A percentile compares a stretch with the other conserved stretches of the same genome.
Evolutionary conservation across 225 moss, liverwort and hornwort species (phyloP).

Genomic region (Sphagnum contortum): DNA sequence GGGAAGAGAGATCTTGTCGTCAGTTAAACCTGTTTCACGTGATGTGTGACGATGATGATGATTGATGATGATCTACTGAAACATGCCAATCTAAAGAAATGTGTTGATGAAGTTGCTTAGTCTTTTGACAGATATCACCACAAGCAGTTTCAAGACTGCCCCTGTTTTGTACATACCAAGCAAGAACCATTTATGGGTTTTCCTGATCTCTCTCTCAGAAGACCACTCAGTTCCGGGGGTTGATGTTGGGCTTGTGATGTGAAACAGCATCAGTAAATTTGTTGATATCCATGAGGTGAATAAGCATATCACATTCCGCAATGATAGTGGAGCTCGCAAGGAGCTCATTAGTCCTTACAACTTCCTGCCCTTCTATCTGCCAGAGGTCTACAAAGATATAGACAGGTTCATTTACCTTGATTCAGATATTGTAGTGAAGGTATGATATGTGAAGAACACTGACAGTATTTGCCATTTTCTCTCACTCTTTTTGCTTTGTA

Average conservation of each 20-base stretch:
- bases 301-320: constrained; percentile 49
- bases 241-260: background rate
- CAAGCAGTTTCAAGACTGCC: no score
- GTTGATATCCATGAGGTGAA: constrained; percentile 59
- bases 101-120: background rate
- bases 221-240: background rate
- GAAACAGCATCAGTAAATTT: constrained; percentile 17
- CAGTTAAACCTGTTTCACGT: no score
- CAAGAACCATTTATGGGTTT: background rate
- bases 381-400: constrained; percentile 56
- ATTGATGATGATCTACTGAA: no score
- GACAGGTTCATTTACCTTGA: constrained; percentile 80
- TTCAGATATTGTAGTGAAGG: constrained; percentile 89
- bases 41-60: no score
- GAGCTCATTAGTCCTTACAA: constrained; percentile 83
- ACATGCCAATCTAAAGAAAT: no score
- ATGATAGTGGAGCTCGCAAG: constrained; percentile 64
- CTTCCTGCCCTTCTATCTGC: constrained; percentile 74
- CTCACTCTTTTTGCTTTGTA: background rate
- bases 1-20: background rate
- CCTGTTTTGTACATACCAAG: no score
- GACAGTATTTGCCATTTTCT: background rate
- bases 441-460: constrained; percentile 5
- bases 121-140: background rate
- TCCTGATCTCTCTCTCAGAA: background rate